phyloP scores from a whole-genome alignment of 768 basidiomycete species.

The Hygrocybe coccinea region DNA sequence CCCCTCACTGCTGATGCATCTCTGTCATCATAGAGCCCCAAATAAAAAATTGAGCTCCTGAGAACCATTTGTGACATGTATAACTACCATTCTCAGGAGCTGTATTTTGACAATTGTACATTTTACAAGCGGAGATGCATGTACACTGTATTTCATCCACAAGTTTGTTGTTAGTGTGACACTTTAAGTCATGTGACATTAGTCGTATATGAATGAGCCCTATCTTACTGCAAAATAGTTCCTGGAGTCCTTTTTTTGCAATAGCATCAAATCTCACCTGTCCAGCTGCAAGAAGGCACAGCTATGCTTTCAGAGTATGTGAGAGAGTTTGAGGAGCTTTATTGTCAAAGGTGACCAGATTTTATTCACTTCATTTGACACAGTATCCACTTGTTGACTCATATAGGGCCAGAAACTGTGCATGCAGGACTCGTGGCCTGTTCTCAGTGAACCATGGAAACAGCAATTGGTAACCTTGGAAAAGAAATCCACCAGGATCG shows the following conservation, averaged over 20 bases:
- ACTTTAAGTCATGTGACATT: too few species aligned
- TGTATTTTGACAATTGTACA: too few species aligned
- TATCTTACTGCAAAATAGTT: conserved; percentile 13
- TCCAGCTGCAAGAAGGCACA: not conserved
- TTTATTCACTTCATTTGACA: conserved; percentile 1
- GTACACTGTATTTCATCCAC: too few species aligned
- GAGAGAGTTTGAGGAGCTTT: too few species aligned
- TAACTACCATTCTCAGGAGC: too few species aligned
- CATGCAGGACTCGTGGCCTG: not conserved
- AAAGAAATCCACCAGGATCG: conserved; percentile 4
- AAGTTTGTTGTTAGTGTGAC: too few species aligned
- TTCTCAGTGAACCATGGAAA: conserved; percentile 9
- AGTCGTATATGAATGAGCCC: too few species aligned
- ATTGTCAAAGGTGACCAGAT: not conserved
- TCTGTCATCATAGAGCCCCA: too few species aligned
- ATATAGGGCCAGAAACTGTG: conserved; percentile 1
- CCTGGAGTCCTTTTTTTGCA: conserved; percentile 3
- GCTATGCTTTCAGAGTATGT: conserved; percentile 6
- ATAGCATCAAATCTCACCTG: conserved; percentile 4
- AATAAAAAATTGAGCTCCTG: too few species aligned
- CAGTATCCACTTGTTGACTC: conserved; percentile 1
- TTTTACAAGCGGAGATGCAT: too few species aligned
- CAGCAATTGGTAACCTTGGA: conserved; percentile 9
- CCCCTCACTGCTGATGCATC: too few species aligned
- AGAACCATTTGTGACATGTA: too few species aligned